Evolutionary conservation across 2,329 filamentous ascomycete genomes (phyloP).

Genomic region (Ophiosphaerella korrae): DNA sequence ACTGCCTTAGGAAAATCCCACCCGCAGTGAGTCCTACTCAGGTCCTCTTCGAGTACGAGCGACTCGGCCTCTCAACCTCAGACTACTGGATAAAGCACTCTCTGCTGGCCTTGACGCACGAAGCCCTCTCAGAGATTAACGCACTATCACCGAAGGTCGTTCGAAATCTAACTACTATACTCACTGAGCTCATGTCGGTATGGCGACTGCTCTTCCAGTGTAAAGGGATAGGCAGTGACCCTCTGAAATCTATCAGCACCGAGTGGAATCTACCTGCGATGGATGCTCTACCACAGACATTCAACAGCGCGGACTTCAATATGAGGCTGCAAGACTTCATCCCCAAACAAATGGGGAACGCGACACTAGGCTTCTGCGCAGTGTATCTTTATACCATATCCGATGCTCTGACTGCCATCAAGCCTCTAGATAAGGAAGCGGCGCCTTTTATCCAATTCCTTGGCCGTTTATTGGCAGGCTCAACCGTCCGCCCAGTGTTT

Average conservation of each 20-base stretch:
- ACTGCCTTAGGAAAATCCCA: conserved; percentile 17
- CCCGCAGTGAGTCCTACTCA: conserved; percentile 25
- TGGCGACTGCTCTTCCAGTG: conserved; percentile 44
- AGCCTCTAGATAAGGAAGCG: conserved; percentile 24
- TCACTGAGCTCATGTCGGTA: conserved; percentile 37
- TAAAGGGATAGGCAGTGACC: conserved; percentile 18
- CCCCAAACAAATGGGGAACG: conserved; percentile 20
- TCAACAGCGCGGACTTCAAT: conserved; percentile 18
- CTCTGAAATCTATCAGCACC: conserved; percentile 23
- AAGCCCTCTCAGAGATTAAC: conserved; percentile 25
- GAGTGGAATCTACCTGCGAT: conserved; percentile 34
- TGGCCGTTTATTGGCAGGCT: conserved; percentile 26
- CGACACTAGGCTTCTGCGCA: conserved; percentile 35
- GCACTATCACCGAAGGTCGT: conserved; percentile 1
- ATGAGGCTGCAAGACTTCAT: conserved; percentile 32
- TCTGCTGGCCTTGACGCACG: conserved; percentile 30
- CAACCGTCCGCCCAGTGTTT: conserved; percentile 20
- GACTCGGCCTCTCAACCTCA: conserved; percentile 30
- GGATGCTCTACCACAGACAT: conserved; percentile 8
- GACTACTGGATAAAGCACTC: conserved; percentile 27
- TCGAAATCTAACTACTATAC: conserved; percentile 21
- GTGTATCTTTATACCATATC: conserved; percentile 39
- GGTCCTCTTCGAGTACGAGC: conserved; percentile 36
- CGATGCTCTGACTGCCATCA: conserved; percentile 18
- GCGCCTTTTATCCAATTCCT: conserved; percentile 37